phyloP scores from a whole-genome alignment of 2,329 filamentous ascomycete species.

The Neofusicoccum cordaticola region DNA sequence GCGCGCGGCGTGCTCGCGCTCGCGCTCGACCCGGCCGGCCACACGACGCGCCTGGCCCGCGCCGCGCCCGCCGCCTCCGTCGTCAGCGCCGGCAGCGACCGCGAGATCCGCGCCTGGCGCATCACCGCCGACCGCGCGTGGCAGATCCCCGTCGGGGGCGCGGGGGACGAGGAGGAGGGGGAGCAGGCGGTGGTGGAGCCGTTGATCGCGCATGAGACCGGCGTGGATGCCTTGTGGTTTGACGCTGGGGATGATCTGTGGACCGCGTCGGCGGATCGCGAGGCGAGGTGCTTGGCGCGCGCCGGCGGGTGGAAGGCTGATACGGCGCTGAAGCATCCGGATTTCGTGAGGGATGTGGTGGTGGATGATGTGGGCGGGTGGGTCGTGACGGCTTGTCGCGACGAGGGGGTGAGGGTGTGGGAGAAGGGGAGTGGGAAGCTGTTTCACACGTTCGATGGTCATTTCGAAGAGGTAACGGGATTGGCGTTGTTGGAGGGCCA shows the following conservation, averaged over 20 bases:
- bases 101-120: constrained; percentile 71
- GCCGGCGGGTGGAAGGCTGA: constrained; percentile 67
- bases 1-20: constrained; percentile 73
- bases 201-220: constrained; percentile 83
- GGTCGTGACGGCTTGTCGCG: constrained; percentile 83
- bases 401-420: constrained; percentile 92
- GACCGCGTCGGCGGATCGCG: constrained; percentile 91
- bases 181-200: constrained; percentile 44
- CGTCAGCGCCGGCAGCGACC: constrained; percentile 67
- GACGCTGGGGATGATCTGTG: constrained; percentile 73
- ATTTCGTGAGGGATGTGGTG: constrained; percentile 82
- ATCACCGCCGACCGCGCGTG: constrained; percentile 48
- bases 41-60: constrained; percentile 15
- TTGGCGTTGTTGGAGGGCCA: constrained; percentile 60
- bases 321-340: constrained; percentile 73
- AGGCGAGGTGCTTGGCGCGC: constrained; percentile 74
- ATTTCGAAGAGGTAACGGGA: constrained; percentile 90
- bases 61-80: constrained; percentile 45
- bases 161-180: constrained; percentile 20
- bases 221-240: constrained; percentile 77
- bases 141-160: constrained; percentile 27
- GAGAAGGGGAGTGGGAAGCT: constrained; percentile 69
- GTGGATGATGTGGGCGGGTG: constrained; percentile 67
- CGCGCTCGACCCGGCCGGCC: constrained; percentile 66
- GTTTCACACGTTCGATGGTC: constrained; percentile 72